Percentiles rank a stretch among this genome's conserved stretches.
phyloP scores from a whole-genome alignment of 371 early-diverging fungal genomes.

The Gilbertella persicaria region DNA sequence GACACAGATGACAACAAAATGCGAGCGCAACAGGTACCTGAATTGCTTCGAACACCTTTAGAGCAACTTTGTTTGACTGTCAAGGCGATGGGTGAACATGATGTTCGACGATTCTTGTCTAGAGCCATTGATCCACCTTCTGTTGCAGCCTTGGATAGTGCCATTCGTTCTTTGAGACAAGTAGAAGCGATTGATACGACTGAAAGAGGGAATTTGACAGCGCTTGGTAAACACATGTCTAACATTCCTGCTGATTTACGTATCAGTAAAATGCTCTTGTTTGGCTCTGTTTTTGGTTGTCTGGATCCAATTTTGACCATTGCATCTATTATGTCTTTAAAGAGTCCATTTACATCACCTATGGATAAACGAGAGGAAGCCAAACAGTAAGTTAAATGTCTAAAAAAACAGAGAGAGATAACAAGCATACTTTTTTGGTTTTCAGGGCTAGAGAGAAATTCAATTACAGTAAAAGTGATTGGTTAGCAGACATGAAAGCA shows the following conservation, averaged over 20 bases:
- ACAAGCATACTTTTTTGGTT: not conserved
- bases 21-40: slow-evolving; percentile 72
- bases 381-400: slow-evolving; percentile 34
- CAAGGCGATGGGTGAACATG: slow-evolving; percentile 70
- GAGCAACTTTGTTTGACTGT: slow-evolving; percentile 81
- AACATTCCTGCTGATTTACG: slow-evolving; percentile 88
- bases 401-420: not conserved
- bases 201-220: slow-evolving; percentile 67
- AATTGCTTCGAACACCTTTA: slow-evolving; percentile 79
- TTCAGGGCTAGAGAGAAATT: slow-evolving; percentile 58
- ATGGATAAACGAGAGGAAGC: slow-evolving; percentile 71
- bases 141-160: slow-evolving; percentile 57
- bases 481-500: slow-evolving; percentile 68
- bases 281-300: slow-evolving; percentile 80
- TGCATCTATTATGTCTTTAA: slow-evolving; percentile 77
- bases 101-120: slow-evolving; percentile 61
- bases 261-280: slow-evolving; percentile 87
- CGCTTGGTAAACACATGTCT: slow-evolving; percentile 88
- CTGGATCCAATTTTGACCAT: slow-evolving; percentile 81
- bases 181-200: slow-evolving; percentile 61
- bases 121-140: slow-evolving; percentile 80
- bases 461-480: slow-evolving; percentile 65
- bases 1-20: slow-evolving; percentile 51
- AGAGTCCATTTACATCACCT: slow-evolving; percentile 69
- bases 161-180: slow-evolving; percentile 57